Percentiles rank a stretch among this genome's conserved stretches.
Conservation (phyloP, 768 basidiomycete genomes). For the Psilocybe cubensis region DNA sequence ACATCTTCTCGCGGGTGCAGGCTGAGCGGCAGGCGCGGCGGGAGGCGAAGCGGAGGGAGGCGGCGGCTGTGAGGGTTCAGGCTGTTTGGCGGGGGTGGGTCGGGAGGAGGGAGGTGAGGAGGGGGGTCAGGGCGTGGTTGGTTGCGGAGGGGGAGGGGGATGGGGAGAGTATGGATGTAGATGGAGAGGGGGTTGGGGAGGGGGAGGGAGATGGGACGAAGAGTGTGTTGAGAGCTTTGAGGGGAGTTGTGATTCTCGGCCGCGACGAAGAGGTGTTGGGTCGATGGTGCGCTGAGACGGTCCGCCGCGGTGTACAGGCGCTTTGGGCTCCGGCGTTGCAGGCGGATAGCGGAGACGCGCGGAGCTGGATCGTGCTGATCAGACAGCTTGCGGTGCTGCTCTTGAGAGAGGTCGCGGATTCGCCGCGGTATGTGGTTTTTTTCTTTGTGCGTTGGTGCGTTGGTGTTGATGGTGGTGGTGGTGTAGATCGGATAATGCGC, state of each 20-base stretch:
- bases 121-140: constrained; percentile 52
- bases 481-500: constrained; percentile 50
- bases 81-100: constrained; percentile 66
- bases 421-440: constrained; percentile 48
- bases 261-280: constrained; percentile 40
- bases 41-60: constrained; percentile 55
- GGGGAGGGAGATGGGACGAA: constrained; percentile 52
- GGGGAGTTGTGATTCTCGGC: constrained; percentile 69
- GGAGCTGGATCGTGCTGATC: constrained; percentile 73
- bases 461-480: neutral
- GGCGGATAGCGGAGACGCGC: neutral
- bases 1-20: constrained; percentile 67
- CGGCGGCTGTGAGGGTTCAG: constrained; percentile 66
- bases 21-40: constrained; percentile 61
- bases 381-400: constrained; percentile 51
- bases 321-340: neutral
- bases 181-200: constrained; percentile 49
- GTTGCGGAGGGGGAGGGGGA: constrained; percentile 55
- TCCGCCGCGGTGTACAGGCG: constrained; percentile 35
- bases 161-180: constrained; percentile 45
- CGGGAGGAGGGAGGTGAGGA: constrained; percentile 44
- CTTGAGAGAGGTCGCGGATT: constrained; percentile 51
- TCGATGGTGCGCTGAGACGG: constrained; percentile 54
- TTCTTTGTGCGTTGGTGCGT: neutral
- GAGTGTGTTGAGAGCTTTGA: constrained; percentile 53